Evolutionary conservation across 192 early-diverging fungal genomes (phyloP).

Genomic region (Backusella westeae): DNA sequence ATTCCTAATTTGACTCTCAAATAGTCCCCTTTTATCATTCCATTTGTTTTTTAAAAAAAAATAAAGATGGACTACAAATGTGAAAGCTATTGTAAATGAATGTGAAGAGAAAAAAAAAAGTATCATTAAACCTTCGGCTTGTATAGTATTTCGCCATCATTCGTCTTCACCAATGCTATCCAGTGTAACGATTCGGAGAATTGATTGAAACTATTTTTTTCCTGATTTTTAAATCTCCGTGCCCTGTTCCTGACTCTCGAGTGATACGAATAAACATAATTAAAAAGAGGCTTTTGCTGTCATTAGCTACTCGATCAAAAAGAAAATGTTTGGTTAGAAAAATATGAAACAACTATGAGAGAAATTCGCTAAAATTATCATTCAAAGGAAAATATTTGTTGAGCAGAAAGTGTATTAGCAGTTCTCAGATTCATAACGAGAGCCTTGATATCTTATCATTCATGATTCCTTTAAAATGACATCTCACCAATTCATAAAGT

Average conservation of each 20-base stretch:
- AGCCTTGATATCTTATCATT: no score
- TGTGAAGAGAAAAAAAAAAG: no score
- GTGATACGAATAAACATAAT: not conserved
- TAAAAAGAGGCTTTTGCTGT: conserved; percentile 4
- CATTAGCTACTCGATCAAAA: not conserved
- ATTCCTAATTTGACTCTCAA: not conserved
- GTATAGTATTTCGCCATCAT: not conserved
- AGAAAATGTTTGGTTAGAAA: not conserved
- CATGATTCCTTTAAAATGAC: no score
- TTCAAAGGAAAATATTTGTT: no score
- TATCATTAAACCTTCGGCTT: not conserved
- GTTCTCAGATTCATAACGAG: no score
- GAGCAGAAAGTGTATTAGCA: no score
- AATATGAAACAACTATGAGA: not conserved
- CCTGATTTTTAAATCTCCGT: not conserved
- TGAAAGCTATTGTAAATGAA: no score
- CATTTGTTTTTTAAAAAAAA: not conserved
- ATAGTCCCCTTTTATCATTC: not conserved
- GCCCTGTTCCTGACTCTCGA: not conserved
- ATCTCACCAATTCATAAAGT: no score
- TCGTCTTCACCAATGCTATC: not conserved
- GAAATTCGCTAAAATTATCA: not conserved
- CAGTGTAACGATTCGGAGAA: not conserved
- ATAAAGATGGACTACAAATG: no score
- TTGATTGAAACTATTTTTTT: no score